Base-by-base conservation (phyloP, 1,284 basidiomycete species). In the Phellopilus nigrolimitatus region DNA sequence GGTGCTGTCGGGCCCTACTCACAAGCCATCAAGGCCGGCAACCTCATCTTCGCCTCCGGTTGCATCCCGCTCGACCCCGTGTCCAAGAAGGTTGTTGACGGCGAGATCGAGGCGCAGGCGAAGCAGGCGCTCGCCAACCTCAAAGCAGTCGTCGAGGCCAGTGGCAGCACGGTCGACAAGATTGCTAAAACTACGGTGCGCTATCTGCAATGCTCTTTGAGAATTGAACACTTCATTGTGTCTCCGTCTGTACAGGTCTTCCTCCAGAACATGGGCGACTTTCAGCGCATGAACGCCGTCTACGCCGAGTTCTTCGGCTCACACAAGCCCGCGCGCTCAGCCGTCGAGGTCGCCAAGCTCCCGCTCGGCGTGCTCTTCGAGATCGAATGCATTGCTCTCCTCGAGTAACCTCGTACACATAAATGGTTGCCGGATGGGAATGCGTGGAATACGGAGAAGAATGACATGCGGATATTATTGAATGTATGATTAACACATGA, bases 221-320 rank as follows among this genome's bases (percentile, higher is more conserved):
- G 31, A 5, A 24, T 25, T 27, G 13, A 25, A 3, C 9, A 41
- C 31, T 40, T 19, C n/a, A 33, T 31, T 22, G 10, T 47, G 22
- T 22, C 15, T 3, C 3, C 27, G 7, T 39, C 22, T 42, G 10
- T 10, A 41, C 55, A 91, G 85, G 88, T 97, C 41, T 98, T 97
- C 74, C 70, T 98, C 64, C 92, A 95, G 68, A 74, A 80, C 60
- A 95, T 98, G 92, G 76, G 88, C 63, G 89, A 98, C 69, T 97
- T 97, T 68, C 82, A 66, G 10, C 73, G 78, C 49, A 84, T 97
- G 66, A 99, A 98, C 67, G 75, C 68, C 4, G 71, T 88, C 47
- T 94, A 94, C 66, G 78, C 78, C 40, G 73, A 77, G 49, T 86
- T 88, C 69, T 95, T 95, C 66, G 91, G 88, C n/a, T 74, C 81